These are phyloP conservation scores for Plasmodium falciparum DNA, from an alignment of 169 alveolate species.

Conservation along the genomic window DNA sequence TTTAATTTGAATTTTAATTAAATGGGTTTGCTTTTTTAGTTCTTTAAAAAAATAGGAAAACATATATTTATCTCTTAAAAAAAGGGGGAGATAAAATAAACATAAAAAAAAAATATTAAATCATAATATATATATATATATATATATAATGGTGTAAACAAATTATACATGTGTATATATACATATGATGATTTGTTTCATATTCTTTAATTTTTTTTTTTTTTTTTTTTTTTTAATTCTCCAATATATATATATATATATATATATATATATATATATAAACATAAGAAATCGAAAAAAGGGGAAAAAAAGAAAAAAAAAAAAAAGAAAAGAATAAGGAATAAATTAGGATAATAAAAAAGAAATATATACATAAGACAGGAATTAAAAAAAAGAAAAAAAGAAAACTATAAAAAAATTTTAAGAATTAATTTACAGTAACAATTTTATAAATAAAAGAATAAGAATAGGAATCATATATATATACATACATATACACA, in stretches of 20 bases:
- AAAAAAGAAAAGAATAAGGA: background rate
- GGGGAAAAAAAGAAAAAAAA: background rate
- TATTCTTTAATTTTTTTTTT: background rate
- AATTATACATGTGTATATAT: background rate
- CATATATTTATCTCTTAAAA: constrained; percentile 4
- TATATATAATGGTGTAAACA: background rate
- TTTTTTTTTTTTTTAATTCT: constrained; percentile 4
- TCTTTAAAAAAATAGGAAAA: constrained; percentile 1
- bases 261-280: background rate
- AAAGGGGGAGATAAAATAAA: constrained; percentile 1
- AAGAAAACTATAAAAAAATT: no score
- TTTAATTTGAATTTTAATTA: background rate
- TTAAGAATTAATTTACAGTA: no score
- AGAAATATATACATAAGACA: background rate
- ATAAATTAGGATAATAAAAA: constrained; percentile 5
- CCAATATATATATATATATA: background rate
- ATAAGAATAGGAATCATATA: no score
- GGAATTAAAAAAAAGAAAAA: no score
- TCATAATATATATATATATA: background rate
- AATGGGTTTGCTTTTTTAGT: background rate
- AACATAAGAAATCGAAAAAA: constrained; percentile 1
- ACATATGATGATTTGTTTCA: background rate
- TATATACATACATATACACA: no score
- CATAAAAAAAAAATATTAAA: background rate
- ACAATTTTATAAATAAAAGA: no score